Evolutionary conservation across 2,329 filamentous ascomycete species (phyloP).

Genomic region (Trichoderma gracile): DNA sequence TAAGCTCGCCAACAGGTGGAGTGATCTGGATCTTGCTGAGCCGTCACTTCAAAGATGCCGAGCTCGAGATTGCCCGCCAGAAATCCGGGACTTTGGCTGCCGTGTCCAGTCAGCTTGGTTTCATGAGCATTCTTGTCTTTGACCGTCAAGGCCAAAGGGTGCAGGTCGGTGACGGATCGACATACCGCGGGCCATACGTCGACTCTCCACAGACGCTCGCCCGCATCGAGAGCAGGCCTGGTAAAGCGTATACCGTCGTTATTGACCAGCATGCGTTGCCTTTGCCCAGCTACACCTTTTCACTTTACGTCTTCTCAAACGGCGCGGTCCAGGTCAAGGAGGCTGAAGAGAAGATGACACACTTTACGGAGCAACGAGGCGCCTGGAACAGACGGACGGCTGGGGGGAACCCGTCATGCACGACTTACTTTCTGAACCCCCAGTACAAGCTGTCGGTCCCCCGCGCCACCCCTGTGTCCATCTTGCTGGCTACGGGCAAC

Average conservation of each 20-base stretch:
- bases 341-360: conserved; percentile 60
- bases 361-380: conserved; percentile 60
- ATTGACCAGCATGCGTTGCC: conserved; percentile 79
- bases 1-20: conserved; percentile 59
- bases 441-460: conserved; percentile 72
- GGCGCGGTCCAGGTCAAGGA: conserved; percentile 60
- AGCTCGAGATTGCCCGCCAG: conserved; percentile 57
- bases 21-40: conserved; percentile 82
- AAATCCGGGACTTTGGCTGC: conserved; percentile 45
- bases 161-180: conserved; percentile 68
- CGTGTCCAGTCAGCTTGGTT: conserved; percentile 64
- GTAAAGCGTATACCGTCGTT: conserved; percentile 59
- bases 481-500: conserved; percentile 70
- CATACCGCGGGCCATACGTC: conserved; percentile 81
- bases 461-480: conserved; percentile 61
- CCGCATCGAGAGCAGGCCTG: conserved; percentile 53
- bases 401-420: conserved; percentile 77
- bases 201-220: conserved; percentile 92
- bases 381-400: conserved; percentile 78
- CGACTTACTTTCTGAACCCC: conserved; percentile 81
- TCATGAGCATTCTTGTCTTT: conserved; percentile 86
- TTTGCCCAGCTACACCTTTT: conserved; percentile 75
- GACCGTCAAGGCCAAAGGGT: conserved; percentile 69
- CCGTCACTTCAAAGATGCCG: conserved; percentile 76
- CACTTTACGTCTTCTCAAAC: conserved; percentile 78